Evolutionary conservation across 2,329 filamentous ascomycete species (phyloP).

Genomic region (Epichloe typhina): DNA sequence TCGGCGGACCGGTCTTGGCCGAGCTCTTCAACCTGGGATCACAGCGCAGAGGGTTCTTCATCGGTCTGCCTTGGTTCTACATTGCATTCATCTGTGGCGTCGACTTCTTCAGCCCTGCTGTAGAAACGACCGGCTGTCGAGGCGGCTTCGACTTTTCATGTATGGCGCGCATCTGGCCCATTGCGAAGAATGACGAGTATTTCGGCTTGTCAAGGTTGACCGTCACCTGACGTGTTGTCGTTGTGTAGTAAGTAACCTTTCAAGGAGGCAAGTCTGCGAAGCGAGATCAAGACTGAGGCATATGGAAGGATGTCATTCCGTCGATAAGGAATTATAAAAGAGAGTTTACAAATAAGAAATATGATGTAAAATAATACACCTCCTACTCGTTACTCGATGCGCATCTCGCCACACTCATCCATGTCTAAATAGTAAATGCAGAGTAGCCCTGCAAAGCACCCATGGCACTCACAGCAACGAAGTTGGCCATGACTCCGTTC

Average conservation of each 20-base stretch:
- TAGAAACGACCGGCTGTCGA: slow-evolving; percentile 16
- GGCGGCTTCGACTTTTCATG: slow-evolving; percentile 21
- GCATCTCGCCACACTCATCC: slow-evolving; percentile 14
- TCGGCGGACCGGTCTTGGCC: too few relatives aligned
- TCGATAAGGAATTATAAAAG: too few relatives aligned
- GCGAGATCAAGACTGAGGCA: neutral
- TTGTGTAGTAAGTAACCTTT: slow-evolving; percentile 13
- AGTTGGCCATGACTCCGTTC: slow-evolving; percentile 4
- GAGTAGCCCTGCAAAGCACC: slow-evolving; percentile 8
- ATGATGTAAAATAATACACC: too few relatives aligned
- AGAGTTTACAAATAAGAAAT: too few relatives aligned
- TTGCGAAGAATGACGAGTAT: too few relatives aligned
- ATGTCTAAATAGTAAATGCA: slow-evolving; percentile 2
- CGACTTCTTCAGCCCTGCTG: slow-evolving; percentile 15
- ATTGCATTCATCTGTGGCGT: too few relatives aligned
- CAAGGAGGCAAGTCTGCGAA: slow-evolving; percentile 17
- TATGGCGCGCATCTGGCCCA: slow-evolving; percentile 7
- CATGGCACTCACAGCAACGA: slow-evolving; percentile 4
- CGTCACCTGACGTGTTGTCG: neutral
- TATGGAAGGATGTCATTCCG: too few relatives aligned
- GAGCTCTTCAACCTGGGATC: too few relatives aligned
- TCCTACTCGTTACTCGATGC: slow-evolving; percentile 4
- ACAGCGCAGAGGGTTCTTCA: too few relatives aligned
- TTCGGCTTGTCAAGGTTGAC: neutral
- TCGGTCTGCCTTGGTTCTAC: too few relatives aligned